Percentiles rank a stretch among this genome's conserved stretches.
These are phyloP conservation scores for Curvularia verruculosa DNA, from an alignment of 2,329 filamentous ascomycete genomes.

Conservation along the genomic window DNA sequence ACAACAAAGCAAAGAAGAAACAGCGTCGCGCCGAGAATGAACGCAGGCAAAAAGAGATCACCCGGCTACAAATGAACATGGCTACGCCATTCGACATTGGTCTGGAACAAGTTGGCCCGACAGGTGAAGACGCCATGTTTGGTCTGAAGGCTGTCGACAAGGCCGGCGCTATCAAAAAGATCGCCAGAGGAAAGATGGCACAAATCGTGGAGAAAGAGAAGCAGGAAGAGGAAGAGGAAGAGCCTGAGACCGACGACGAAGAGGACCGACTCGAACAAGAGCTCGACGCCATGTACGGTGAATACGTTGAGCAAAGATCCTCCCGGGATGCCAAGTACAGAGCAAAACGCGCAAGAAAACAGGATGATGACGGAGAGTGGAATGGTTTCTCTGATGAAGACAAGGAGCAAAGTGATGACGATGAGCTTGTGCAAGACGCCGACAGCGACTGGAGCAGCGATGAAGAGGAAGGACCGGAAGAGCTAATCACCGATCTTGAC, in stretches of 20 bases:
- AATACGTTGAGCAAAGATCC: slow-evolving; percentile 80
- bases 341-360: slow-evolving; percentile 84
- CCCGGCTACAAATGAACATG: slow-evolving; percentile 99
- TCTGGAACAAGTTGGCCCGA: slow-evolving; percentile 80
- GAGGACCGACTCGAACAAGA: slow-evolving; percentile 83
- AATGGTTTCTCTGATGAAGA: slow-evolving; percentile 77
- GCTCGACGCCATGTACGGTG: slow-evolving; percentile 84
- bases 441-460: slow-evolving; percentile 69
- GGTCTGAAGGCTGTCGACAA: slow-evolving; percentile 81
- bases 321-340: slow-evolving; percentile 84
- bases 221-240: slow-evolving; percentile 53
- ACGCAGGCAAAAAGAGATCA: slow-evolving; percentile 88
- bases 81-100: slow-evolving; percentile 94
- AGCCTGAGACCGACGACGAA: slow-evolving; percentile 72
- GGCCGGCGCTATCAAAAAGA: slow-evolving; percentile 69
- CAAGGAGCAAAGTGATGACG: slow-evolving; percentile 64
- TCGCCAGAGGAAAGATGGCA: slow-evolving; percentile 80
- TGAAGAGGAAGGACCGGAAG: slow-evolving; percentile 58
- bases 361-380: slow-evolving; percentile 79
- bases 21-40: slow-evolving; percentile 89
- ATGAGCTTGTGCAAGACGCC: slow-evolving; percentile 63
- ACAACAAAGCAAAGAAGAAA: slow-evolving; percentile 77
- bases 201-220: slow-evolving; percentile 62
- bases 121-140: slow-evolving; percentile 85
- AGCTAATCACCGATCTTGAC: slow-evolving; percentile 68